These are phyloP conservation scores for Candida khao-thaluensis DNA, from an alignment of 805 yeast species.

Conservation along the genomic window DNA sequence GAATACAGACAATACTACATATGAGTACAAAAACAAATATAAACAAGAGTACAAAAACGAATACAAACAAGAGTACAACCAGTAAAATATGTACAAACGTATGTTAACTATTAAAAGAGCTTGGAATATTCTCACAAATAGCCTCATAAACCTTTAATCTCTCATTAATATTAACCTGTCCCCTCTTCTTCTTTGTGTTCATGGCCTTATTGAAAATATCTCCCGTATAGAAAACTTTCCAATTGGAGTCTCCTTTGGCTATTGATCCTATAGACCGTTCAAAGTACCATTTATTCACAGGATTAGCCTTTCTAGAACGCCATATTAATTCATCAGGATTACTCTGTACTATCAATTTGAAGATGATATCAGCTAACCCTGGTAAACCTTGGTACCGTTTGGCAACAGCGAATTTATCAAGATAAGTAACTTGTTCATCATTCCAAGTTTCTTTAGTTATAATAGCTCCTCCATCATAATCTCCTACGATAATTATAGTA, in stretches of 20 bases:
- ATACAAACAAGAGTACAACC: too few relatives aligned
- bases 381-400: constrained; percentile 83
- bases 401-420: constrained; percentile 92
- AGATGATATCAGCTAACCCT: constrained; percentile 90
- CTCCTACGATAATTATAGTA: constrained; percentile 81
- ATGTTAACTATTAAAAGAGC: constrained; percentile 48
- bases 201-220: constrained; percentile 38
- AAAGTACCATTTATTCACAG: constrained; percentile 97
- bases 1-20: too few relatives aligned
- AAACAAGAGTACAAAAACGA: too few relatives aligned
- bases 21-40: too few relatives aligned
- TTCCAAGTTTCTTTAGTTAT: constrained; percentile 69
- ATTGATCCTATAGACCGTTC: constrained; percentile 80
- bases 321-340: constrained; percentile 78
- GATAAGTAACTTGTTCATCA: constrained; percentile 57
- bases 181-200: constrained; percentile 18
- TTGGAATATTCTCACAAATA: constrained; percentile 56
- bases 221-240: constrained; percentile 45
- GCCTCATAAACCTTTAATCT: constrained; percentile 48
- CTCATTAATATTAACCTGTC: constrained; percentile 18
- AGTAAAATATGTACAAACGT: too few relatives aligned
- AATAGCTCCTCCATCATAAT: constrained; percentile 93
- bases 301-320: constrained; percentile 85
- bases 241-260: constrained; percentile 31
- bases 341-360: constrained; percentile 69